A percentile compares a stretch with the other conserved stretches of the same genome.
Conservation (phyloP, 345 rosid genomes). For the Populus nigra region DNA sequence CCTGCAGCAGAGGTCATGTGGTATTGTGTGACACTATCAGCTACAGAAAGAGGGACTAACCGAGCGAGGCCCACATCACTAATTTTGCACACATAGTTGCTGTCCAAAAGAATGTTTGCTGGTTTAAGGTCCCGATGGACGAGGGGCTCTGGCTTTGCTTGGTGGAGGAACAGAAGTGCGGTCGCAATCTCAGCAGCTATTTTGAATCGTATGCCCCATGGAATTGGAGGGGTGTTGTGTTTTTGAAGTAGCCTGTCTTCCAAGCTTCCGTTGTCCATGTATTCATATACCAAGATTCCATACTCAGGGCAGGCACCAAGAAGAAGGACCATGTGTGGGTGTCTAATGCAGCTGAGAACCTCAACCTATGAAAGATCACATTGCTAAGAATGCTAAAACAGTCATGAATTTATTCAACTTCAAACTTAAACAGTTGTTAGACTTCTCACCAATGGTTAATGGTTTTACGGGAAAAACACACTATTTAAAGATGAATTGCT, state of each 20-base stretch:
- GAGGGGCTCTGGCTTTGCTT: conserved; percentile 93
- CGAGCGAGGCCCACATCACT: conserved; percentile 94
- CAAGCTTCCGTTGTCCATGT: conserved; percentile 73
- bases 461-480: neutral
- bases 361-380: conserved; percentile 50
- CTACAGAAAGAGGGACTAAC: conserved; percentile 80
- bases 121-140: conserved; percentile 94
- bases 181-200: conserved; percentile 82
- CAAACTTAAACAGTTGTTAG: neutral
- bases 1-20: conserved; percentile 94
- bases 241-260: conserved; percentile 73
- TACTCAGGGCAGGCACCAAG: conserved; percentile 88
- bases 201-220: conserved; percentile 69
- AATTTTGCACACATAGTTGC: conserved; percentile 79
- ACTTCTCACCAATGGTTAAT: neutral
- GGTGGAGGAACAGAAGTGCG: conserved; percentile 85
- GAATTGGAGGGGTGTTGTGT: conserved; percentile 59
- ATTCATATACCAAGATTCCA: conserved; percentile 90
- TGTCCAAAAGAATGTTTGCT: conserved; percentile 84
- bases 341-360: conserved; percentile 77
- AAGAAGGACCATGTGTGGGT: conserved; percentile 93
- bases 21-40: conserved; percentile 72
- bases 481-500: neutral
- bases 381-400: conserved; percentile 3
- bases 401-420: neutral